A percentile compares a stretch with the other conserved stretches of the same genome.
Evolutionary conservation across 768 basidiomycete genomes (phyloP).

Genomic region (Suillus hirtellus): DNA sequence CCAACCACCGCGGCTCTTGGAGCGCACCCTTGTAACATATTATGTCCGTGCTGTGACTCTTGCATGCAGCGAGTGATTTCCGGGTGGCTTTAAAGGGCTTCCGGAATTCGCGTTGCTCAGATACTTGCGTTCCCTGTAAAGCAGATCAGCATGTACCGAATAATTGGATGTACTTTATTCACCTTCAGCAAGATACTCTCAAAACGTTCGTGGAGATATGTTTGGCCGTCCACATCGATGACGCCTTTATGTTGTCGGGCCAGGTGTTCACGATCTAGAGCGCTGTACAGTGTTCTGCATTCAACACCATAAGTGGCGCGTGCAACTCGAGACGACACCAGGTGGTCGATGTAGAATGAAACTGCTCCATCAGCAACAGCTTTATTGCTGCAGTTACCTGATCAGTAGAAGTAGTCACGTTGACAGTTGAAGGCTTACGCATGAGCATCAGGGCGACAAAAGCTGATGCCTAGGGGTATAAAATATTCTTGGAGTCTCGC

Average conservation of each 20-base stretch:
- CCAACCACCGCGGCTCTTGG: slow-evolving; percentile 10
- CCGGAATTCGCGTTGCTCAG: slow-evolving; percentile 15
- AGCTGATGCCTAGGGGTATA: slow-evolving; percentile 34
- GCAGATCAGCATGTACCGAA: slow-evolving; percentile 12
- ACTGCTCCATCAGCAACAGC: slow-evolving; percentile 54
- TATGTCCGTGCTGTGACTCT: not conserved
- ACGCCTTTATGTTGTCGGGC: slow-evolving; percentile 27
- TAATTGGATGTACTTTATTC: not conserved
- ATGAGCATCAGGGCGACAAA: slow-evolving; percentile 50
- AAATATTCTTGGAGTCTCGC: slow-evolving; percentile 39
- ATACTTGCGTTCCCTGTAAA: slow-evolving; percentile 23
- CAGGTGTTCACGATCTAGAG: slow-evolving; percentile 36
- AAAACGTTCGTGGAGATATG: slow-evolving; percentile 35
- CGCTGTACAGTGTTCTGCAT: slow-evolving; percentile 29
- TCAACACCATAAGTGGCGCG: slow-evolving; percentile 41
- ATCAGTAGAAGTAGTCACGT: not conserved
- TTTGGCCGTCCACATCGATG: slow-evolving; percentile 27
- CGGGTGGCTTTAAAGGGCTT: not conserved
- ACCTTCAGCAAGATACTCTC: slow-evolving; percentile 41
- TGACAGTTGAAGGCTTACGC: slow-evolving; percentile 37
- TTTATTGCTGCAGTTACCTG: slow-evolving; percentile 33
- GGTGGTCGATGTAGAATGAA: slow-evolving; percentile 42
- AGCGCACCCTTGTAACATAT: slow-evolving; percentile 13
- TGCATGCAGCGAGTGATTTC: not conserved
- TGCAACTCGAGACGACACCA: slow-evolving; percentile 45